Evolutionary conservation across 2,329 filamentous ascomycete genomes (phyloP).

Genomic region (Claviceps paspali): DNA sequence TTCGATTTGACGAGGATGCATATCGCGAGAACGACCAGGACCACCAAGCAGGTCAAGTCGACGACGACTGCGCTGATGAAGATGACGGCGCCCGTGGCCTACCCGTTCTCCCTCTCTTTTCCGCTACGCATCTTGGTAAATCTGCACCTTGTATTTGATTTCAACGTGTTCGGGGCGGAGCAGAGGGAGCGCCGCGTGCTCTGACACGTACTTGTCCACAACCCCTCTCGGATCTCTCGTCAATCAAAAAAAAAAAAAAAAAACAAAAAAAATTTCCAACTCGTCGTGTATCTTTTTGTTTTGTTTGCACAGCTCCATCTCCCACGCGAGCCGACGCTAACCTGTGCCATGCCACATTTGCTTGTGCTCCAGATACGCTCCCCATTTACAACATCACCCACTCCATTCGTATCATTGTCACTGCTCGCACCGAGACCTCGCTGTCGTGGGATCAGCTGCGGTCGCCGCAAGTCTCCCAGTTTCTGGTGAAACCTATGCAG

Average conservation of each 20-base stretch:
- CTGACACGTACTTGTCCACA: too few relatives aligned
- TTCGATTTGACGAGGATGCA: slow-evolving; percentile 26
- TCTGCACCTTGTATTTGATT: neutral
- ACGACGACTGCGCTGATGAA: slow-evolving; percentile 10
- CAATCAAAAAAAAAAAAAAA: too few relatives aligned
- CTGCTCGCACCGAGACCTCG: slow-evolving; percentile 77
- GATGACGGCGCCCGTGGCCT: slow-evolving; percentile 23
- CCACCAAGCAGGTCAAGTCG: slow-evolving; percentile 27
- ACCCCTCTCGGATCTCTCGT: too few relatives aligned
- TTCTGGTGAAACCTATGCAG: slow-evolving; percentile 88
- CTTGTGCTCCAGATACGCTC: slow-evolving; percentile 47
- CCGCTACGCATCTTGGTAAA: slow-evolving; percentile 58
- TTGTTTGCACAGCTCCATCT: neutral
- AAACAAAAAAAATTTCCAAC: too few relatives aligned
- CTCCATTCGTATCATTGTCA: slow-evolving; percentile 70
- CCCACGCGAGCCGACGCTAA: neutral
- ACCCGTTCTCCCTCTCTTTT: slow-evolving; percentile 60
- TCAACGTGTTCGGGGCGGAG: too few relatives aligned
- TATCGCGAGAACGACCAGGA: slow-evolving; percentile 33
- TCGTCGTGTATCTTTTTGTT: neutral
- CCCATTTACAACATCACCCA: slow-evolving; percentile 87
- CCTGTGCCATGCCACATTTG: neutral
- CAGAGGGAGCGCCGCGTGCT: too few relatives aligned
- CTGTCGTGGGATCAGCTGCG: slow-evolving; percentile 88
- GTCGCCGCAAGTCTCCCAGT: slow-evolving; percentile 92